phyloP scores from a whole-genome alignment of 768 basidiomycete genomes.

The Trametes elegans region DNA sequence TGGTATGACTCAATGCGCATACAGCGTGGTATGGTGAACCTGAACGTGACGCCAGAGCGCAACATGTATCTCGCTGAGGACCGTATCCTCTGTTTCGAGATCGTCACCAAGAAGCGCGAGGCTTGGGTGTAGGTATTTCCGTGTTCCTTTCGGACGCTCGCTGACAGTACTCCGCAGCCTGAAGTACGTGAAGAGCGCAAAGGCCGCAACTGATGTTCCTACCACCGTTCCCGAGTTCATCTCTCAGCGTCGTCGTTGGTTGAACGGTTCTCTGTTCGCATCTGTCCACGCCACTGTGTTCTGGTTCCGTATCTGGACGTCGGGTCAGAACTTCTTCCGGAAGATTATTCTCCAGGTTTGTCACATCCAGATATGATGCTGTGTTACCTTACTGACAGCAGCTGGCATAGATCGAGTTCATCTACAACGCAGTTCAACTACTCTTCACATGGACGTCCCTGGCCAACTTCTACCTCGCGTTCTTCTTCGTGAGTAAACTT shows the following conservation, averaged over 20 bases:
- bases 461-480: conserved; percentile 92
- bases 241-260: conserved; percentile 87
- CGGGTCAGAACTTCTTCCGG: conserved; percentile 86
- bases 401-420: conserved; percentile 82
- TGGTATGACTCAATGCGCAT: conserved; percentile 27
- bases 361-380: background rate
- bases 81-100: conserved; percentile 91
- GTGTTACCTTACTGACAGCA: background rate
- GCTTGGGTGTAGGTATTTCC: conserved; percentile 69
- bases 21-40: background rate
- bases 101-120: conserved; percentile 85
- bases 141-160: background rate
- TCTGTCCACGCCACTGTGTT: conserved; percentile 91
- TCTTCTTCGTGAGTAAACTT: conserved; percentile 74
- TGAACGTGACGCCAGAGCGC: conserved; percentile 44
- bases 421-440: conserved; percentile 88
- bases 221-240: conserved; percentile 91
- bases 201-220: conserved; percentile 95
- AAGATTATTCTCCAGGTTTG: conserved; percentile 65
- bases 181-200: conserved; percentile 90
- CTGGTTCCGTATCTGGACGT: conserved; percentile 85
- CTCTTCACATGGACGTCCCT: conserved; percentile 93
- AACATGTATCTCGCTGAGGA: conserved; percentile 94
- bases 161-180: conserved; percentile 40
- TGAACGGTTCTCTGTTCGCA: conserved; percentile 90